Evolutionary conservation across 257 asterid species (phyloP).

Genomic region (Fraxinus excelsior): DNA sequence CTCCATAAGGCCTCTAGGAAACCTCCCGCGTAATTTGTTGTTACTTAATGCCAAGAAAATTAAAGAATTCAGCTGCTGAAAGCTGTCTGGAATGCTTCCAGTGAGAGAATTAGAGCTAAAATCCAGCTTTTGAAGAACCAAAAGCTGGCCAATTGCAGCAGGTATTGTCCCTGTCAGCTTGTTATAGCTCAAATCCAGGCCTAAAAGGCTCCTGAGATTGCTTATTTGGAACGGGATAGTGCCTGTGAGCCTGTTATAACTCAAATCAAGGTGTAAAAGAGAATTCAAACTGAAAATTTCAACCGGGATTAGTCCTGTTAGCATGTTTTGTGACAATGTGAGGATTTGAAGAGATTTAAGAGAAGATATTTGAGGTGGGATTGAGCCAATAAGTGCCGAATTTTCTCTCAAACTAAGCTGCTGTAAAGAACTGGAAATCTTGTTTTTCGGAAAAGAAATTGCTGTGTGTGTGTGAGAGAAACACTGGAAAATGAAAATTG

Average conservation of each 20-base stretch:
- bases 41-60: constrained; percentile 72
- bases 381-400: constrained; percentile 59
- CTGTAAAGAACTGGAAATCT: constrained; percentile 41
- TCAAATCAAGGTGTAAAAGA: constrained; percentile 73
- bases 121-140: constrained; percentile 72
- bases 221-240: constrained; percentile 51
- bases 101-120: constrained; percentile 66
- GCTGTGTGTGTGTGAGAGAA: constrained; percentile 48
- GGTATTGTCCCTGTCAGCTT: constrained; percentile 52
- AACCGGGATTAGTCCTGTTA: constrained; percentile 55
- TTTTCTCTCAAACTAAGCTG: constrained; percentile 73
- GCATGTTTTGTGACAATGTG: constrained; percentile 74
- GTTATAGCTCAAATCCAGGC: constrained; percentile 79
- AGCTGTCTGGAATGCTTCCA: constrained; percentile 58
- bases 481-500: constrained; percentile 72
- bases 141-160: constrained; percentile 44
- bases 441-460: constrained; percentile 34
- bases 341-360: constrained; percentile 71
- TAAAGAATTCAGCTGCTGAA: constrained; percentile 46
- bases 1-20: constrained; percentile 43
- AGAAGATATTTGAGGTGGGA: constrained; percentile 65
- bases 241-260: constrained; percentile 70
- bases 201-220: constrained; percentile 49
- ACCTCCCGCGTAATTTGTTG: constrained; percentile 52
- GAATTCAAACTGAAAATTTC: constrained; percentile 44